Evolutionary conservation across 2,329 filamentous ascomycete genomes (phyloP).

Genomic region (Nothomitra cinnamomea): DNA sequence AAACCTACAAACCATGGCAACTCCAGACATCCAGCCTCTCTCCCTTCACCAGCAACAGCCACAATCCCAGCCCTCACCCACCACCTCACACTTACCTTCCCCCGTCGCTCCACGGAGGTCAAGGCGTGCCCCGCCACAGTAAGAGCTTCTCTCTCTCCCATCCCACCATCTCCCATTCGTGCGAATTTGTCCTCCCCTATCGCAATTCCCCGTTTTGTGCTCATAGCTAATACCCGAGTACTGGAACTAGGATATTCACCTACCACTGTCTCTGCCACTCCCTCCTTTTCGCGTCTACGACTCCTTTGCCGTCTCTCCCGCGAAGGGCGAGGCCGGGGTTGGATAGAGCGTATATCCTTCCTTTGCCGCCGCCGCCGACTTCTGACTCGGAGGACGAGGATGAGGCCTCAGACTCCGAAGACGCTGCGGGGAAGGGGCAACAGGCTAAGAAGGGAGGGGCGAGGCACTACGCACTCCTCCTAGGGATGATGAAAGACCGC

Average conservation of each 20-base stretch:
- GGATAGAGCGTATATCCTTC: conserved; percentile 5
- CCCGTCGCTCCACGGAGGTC: too few species aligned
- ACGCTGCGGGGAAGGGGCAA: background rate
- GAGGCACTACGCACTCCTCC: conserved; percentile 31
- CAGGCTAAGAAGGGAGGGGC: background rate
- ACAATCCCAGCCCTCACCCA: too few species aligned
- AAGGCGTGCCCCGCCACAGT: too few species aligned
- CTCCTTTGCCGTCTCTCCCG: background rate
- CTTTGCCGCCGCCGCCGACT: conserved; percentile 2
- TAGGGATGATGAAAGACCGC: conserved; percentile 29
- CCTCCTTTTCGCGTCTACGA: conserved; percentile 5
- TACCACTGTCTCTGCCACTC: conserved; percentile 8
- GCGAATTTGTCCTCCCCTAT: too few species aligned
- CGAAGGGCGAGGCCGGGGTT: background rate
- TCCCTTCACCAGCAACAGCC: too few species aligned
- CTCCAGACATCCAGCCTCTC: too few species aligned
- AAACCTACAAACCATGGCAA: too few species aligned
- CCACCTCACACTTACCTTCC: too few species aligned
- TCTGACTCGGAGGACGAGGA: background rate
- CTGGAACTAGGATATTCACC: conserved; percentile 5
- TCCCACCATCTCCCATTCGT: too few species aligned
- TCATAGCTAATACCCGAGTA: too few species aligned
- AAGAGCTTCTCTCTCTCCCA: too few species aligned
- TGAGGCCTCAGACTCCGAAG: background rate
- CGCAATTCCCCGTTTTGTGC: too few species aligned